Base-by-base conservation (phyloP, 208 protist genomes). In the Trypanosoma boissoni region DNA sequence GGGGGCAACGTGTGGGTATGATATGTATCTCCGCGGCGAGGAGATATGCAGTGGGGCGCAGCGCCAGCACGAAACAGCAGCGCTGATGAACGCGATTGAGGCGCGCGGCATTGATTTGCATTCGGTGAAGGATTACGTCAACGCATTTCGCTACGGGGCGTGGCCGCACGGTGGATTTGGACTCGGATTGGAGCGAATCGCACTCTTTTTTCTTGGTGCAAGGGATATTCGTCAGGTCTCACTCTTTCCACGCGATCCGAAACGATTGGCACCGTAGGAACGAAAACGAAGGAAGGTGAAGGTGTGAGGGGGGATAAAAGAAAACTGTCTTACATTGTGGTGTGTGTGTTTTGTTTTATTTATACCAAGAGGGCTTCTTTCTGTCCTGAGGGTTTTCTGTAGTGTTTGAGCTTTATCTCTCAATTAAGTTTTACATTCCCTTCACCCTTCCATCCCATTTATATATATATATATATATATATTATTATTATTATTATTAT, bases 11-110 rank as follows among this genome's bases (percentile, higher is more conserved):
- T 72, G 83, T 46, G 83, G 83, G 51, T 99, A 98, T 80, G 99
- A 99, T 83, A 73, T 99, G 73, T 99, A 99, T 64, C 78, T 99
- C 14, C 88, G 98, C 48, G 98, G 98, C 28, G 96, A 99, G 76
- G 99, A 99, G 82, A 99, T 99, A 55, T 92, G 88, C 49, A 99
- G 98, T 6, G 99, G 99, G 3, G 98, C 98, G 9, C 98, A 99
- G 84, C 92, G 98, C 63, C 75, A 99, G n/a, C 97, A 99, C 73
- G 85, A 99, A 57, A 43, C 84, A 1, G 78, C 36, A 3, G 31
- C 98, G 26, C 86, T 99, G 7, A 28, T 79, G 50, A 49, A 85
- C 26, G 64, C 67, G 18, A 80, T 94, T 31, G 48, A 54, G n/a
- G 75, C 66, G 10, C 64, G 81, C 26, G 60, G 66, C 54, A 49